Base-by-base conservation (phyloP, 176 grass and related monocot genomes). In the Raddia distichophylla region DNA sequence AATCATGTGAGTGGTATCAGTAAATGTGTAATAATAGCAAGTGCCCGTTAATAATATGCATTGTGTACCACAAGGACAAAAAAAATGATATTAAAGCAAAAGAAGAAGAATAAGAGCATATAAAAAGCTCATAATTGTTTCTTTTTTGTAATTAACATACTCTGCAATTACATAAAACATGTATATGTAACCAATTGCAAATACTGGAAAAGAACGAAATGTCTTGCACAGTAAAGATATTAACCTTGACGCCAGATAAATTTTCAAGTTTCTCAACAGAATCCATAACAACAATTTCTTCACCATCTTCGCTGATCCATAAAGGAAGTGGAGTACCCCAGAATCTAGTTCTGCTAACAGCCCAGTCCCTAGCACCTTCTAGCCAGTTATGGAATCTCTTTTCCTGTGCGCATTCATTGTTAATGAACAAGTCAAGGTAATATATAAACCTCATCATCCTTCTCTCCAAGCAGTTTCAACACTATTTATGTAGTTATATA, bases 361-460 rank as follows among this genome's bases (percentile, higher is more conserved):
- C 93, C 93, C 96, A 99, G 85, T 99, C 96, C 76, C 96, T 93
- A 74, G 96, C 93, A 61, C 94, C 94, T 93, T 99, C 96, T 64
- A 99, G 85, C 96, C 96, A 99, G 78, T 99, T 99, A 75, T 99
- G 93, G 89, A 99, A 99, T 76, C 93, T 77, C 81, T 93, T 95
- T 85, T 99, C 93, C 96, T 99, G 87, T 62, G 74, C 34, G 10
- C 44, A 84, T 70, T 35, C 47, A 76, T 68, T 76, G 71, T 83
- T 47, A 66, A 79, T 2, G 1, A 83, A 49, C 54, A 43, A 73
- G 84, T 46, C 60, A 72, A 76, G 19, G 20, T 73, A 79, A 73
- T 86, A 80, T n/a, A 86, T 70, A 86, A 60, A 72, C 4, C 50
- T 10, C 57, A 59, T 75, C 53, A 84, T 77, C 33, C 14, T 70